Evolutionary conservation across 2,329 filamentous ascomycete species (phyloP).

Genomic region (Ramularia collo-cygni): DNA sequence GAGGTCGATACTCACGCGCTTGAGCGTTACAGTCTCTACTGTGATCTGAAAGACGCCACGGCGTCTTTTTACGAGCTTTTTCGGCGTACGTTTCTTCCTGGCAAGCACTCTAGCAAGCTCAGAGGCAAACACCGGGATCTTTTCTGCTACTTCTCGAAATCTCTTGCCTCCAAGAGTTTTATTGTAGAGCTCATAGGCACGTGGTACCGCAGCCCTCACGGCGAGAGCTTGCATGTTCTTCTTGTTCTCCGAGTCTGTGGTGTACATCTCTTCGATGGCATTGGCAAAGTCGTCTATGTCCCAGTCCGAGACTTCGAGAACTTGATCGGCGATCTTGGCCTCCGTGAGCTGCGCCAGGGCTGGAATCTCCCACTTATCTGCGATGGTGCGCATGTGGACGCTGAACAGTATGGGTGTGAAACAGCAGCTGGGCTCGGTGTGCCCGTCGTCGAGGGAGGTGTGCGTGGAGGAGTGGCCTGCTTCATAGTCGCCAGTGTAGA

Average conservation of each 20-base stretch:
- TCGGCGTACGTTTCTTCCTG: no score
- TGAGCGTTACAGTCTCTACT: no score
- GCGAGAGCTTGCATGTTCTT: not conserved
- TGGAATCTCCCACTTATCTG: conserved; percentile 2
- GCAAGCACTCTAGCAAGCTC: not conserved
- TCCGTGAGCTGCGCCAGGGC: not conserved
- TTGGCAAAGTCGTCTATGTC: not conserved
- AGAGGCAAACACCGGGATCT: not conserved
- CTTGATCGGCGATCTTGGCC: not conserved
- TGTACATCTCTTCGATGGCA: conserved; percentile 3
- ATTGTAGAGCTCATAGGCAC: not conserved
- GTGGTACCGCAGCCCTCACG: not conserved
- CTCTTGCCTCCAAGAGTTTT: not conserved
- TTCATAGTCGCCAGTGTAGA: conserved; percentile 6
- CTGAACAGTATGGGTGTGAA: not conserved
- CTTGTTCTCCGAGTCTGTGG: not conserved
- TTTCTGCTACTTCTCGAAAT: not conserved
- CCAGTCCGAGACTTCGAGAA: not conserved
- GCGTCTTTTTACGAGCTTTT: no score
- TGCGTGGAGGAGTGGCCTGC: not conserved
- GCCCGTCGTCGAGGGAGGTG: no score
- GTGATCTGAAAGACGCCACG: no score
- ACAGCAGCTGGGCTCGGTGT: no score
- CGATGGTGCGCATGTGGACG: not conserved
- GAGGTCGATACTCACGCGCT: no score